phyloP scores from a whole-genome alignment of 106 monocot genomes.

The Vanilla planifolia region DNA sequence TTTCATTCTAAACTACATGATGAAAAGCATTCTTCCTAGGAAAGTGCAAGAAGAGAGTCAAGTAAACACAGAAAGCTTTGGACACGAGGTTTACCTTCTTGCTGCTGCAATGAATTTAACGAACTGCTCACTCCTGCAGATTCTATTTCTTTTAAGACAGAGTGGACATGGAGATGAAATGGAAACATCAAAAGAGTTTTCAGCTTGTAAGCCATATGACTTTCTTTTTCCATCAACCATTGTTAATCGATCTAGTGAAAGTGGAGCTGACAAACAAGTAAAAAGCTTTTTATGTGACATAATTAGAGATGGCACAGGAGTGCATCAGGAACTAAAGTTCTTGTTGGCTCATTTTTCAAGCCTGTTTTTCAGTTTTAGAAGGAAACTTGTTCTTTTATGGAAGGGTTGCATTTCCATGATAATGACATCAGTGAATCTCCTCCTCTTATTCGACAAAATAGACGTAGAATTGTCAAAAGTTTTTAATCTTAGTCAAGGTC shows the following conservation, averaged over 20 bases:
- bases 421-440: constrained; percentile 32
- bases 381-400: constrained; percentile 30
- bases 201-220: constrained; percentile 7
- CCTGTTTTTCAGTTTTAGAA: constrained; percentile 33
- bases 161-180: not conserved
- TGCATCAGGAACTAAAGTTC: constrained; percentile 4
- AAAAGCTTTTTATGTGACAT: constrained; percentile 14
- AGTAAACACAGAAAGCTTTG: constrained; percentile 3
- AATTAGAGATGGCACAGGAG: not conserved
- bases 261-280: constrained; percentile 6
- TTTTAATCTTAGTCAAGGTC: constrained; percentile 11
- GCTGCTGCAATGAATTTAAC: constrained; percentile 38
- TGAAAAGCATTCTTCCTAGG: constrained; percentile 10
- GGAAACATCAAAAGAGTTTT: not conserved
- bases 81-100: constrained; percentile 25
- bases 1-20: constrained; percentile 23
- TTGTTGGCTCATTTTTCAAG: constrained; percentile 41
- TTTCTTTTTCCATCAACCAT: constrained; percentile 15
- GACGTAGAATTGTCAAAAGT: constrained; percentile 15
- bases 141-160: constrained; percentile 19
- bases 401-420: constrained; percentile 46
- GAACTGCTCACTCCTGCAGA: constrained; percentile 35
- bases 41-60: not conserved
- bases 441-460: constrained; percentile 27
- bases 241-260: constrained; percentile 21